Conservation (phyloP, 257 asterid genomes). For the Oldenlandia corymbosa region DNA sequence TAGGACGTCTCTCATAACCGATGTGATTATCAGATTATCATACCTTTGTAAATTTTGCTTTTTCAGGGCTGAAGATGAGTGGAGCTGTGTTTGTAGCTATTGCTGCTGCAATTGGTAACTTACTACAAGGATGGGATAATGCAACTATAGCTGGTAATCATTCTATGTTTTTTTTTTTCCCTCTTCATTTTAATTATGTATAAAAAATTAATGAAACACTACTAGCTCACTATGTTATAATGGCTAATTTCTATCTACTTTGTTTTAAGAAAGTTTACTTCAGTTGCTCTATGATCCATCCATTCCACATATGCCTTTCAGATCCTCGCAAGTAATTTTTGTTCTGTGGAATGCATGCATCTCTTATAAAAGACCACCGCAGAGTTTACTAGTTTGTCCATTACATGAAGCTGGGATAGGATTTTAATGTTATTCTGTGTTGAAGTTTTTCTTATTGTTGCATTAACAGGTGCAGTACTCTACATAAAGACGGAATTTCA, state of each 20-base stretch:
- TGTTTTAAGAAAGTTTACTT: not conserved
- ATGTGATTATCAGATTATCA: not conserved
- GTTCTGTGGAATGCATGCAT: not conserved
- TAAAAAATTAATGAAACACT: not conserved
- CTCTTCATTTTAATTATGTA: not conserved
- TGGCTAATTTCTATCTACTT: no score
- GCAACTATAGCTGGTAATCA: conserved; percentile 58
- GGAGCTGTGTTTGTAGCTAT: conserved; percentile 50
- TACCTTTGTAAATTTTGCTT: not conserved
- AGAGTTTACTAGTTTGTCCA: not conserved
- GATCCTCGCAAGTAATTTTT: not conserved
- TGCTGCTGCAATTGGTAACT: conserved; percentile 58
- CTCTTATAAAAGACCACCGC: not conserved
- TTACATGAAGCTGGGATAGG: no score
- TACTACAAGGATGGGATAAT: conserved; percentile 73
- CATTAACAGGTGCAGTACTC: conserved; percentile 39
- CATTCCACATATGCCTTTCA: no score
- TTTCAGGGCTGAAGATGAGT: conserved; percentile 30
- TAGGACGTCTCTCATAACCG: no score
- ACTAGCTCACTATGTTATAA: not conserved
- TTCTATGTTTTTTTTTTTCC: not conserved
- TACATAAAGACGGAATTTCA: conserved; percentile 50
- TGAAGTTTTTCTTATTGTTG: not conserved
- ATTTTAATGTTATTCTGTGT: not conserved
- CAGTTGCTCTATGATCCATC: not conserved